phyloP scores from a whole-genome alignment of 441 rosid species.

The Macaranga tanarius region DNA sequence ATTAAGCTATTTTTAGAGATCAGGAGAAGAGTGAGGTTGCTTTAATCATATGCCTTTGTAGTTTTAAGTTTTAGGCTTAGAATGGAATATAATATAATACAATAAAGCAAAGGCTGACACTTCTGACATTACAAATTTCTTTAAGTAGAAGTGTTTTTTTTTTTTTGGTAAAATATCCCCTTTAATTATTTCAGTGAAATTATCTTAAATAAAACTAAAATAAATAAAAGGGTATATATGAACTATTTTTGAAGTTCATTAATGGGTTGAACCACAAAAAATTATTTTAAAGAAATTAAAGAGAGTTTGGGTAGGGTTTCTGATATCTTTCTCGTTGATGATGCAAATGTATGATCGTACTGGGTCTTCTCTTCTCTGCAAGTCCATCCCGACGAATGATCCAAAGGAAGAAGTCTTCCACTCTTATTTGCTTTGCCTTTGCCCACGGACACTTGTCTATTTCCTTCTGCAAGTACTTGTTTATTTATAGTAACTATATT shows the following conservation, averaged over 20 bases:
- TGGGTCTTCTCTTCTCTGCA: constrained; percentile 9
- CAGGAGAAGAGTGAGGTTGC: constrained; percentile 10
- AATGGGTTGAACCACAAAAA: not conserved
- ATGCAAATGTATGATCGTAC: constrained; percentile 25
- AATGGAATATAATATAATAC: constrained; percentile 24
- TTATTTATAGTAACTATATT: not conserved
- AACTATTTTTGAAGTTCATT: not conserved
- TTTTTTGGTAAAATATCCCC: not conserved
- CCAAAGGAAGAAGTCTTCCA: no score
- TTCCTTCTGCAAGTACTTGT: not conserved
- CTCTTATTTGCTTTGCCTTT: no score
- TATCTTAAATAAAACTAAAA: not conserved
- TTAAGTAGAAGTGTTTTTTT: constrained; percentile 10
- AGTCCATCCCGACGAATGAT: not conserved
- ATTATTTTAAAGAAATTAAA: not conserved
- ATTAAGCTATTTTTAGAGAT: constrained; percentile 6
- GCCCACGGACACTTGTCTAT: constrained; percentile 23
- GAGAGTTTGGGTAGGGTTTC: constrained; percentile 8
- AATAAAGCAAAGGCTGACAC: constrained; percentile 22
- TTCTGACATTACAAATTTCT: constrained; percentile 34
- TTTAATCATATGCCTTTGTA: constrained; percentile 33
- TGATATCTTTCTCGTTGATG: constrained; percentile 24
- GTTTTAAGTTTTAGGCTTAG: constrained; percentile 16
- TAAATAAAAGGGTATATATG: not conserved
- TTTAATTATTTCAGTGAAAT: constrained; percentile 12